These are phyloP conservation scores for Beauveria brongniartii DNA, from an alignment of 2,329 filamentous ascomycete species.

Conservation along the genomic window DNA sequence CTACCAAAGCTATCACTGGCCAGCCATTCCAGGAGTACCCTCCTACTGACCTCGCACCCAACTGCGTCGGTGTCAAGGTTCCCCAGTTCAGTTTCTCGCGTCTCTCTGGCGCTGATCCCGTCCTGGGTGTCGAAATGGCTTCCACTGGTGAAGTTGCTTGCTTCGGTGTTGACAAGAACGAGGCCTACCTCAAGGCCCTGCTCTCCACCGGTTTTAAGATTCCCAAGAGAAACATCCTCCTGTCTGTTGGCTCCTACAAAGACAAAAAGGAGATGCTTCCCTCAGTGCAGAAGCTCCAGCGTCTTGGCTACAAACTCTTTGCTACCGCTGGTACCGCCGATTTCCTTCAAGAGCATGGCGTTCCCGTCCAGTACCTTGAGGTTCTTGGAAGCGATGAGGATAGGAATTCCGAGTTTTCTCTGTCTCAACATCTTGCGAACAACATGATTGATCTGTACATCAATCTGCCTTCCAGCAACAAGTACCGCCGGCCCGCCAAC, in stretches of 20 bases:
- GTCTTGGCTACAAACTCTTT: constrained; percentile 90
- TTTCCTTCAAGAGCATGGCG: constrained; percentile 86
- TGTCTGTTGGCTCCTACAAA: constrained; percentile 95
- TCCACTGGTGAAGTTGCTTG: constrained; percentile 97
- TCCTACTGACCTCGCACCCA: constrained; percentile 60
- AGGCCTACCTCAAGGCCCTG: constrained; percentile 93
- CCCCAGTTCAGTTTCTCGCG: constrained; percentile 99
- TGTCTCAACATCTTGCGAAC: constrained; percentile 93
- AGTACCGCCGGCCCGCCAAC: constrained; percentile 90
- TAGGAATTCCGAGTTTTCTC: constrained; percentile 90
- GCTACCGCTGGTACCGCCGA: constrained; percentile 95
- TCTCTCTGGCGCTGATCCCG: constrained; percentile 89
- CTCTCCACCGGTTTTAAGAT: constrained; percentile 95
- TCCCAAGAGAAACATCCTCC: constrained; percentile 87
- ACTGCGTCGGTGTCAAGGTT: constrained; percentile 94
- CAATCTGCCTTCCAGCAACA: constrained; percentile 97
- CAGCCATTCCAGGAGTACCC: constrained; percentile 79
- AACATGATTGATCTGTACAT: constrained; percentile 98
- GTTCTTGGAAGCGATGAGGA: constrained; percentile 72
- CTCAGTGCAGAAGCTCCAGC: constrained; percentile 80
- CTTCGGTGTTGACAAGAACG: constrained; percentile 92
- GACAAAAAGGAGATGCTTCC: constrained; percentile 97
- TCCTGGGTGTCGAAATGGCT: constrained; percentile 97
- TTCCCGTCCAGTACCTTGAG: constrained; percentile 90
- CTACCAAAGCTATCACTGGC: constrained; percentile 91